Conservation (phyloP, 2,329 filamentous ascomycete genomes). For the Pseudogymnoascus sp. region DNA sequence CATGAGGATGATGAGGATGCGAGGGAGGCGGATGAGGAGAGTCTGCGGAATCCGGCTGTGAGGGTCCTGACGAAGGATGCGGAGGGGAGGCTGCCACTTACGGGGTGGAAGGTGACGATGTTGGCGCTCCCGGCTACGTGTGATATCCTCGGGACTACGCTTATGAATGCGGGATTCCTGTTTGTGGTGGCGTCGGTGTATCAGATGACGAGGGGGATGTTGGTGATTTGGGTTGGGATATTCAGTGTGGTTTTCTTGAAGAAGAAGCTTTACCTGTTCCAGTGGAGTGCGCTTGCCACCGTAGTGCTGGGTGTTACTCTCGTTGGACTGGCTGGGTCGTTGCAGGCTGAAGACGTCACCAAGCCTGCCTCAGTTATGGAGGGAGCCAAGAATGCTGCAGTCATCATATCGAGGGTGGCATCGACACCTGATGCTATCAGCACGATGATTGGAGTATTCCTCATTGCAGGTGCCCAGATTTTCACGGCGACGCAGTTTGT, state of each 20-base stretch:
- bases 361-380: conserved; percentile 30
- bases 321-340: conserved; percentile 80
- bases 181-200: conserved; percentile 96
- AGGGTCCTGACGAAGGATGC: conserved; percentile 46
- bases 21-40: conserved; percentile 39
- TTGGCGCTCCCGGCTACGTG: conserved; percentile 83
- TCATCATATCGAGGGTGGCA: conserved; percentile 34
- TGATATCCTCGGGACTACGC: conserved; percentile 88
- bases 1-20: conserved; percentile 27
- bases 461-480: conserved; percentile 91
- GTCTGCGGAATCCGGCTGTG: conserved; percentile 38
- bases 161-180: conserved; percentile 93
- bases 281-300: conserved; percentile 82
- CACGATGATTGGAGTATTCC: conserved; percentile 72
- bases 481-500: conserved; percentile 97
- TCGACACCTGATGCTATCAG: conserved; percentile 50
- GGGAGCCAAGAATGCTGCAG: conserved; percentile 34
- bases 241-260: conserved; percentile 90
- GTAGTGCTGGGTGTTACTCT: conserved; percentile 83
- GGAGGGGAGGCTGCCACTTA: conserved; percentile 52
- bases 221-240: conserved; percentile 90
- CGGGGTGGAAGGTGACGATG: conserved; percentile 63
- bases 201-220: conserved; percentile 93
- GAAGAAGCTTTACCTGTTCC: conserved; percentile 72
- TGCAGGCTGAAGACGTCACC: conserved; percentile 55